Base-by-base conservation (phyloP, 2,329 filamentous ascomycete genomes). In the Capronia americana region DNA sequence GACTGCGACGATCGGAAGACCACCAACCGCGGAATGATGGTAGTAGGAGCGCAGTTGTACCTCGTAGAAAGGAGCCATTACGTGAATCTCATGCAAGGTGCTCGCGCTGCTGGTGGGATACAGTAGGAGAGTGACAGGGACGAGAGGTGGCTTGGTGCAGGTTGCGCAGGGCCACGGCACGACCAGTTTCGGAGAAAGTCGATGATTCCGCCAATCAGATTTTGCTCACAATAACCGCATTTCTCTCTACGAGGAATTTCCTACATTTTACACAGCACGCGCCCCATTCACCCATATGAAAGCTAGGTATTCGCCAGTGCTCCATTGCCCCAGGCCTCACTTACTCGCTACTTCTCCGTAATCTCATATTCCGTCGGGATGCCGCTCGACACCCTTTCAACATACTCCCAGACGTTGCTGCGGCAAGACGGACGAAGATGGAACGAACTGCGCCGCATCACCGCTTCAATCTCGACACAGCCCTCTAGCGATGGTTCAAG, bases 351-450 rank as follows among this genome's bases (percentile, higher is more conserved):
- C 17, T 11, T 55, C 53, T 55, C 53, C 4, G 2, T 24, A 6
- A 11, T 20, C 53, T 5, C 79, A 63, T 84, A 81, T 69, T 84
- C 84, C 68, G 86, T 83, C 70, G 80, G 78, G 72, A 97, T 97
- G 94, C 93, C 94, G 65, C 92, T 98, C 78, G 94, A 97, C 80
- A 97, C 93, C 7, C 94, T 92, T 12, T 93, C 92, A 59, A 93
- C 92, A 68, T 98, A 97, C 84, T 88, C 88, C 57, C 87, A 97
- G 69, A 93, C 92, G 69, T 90, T 95, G 61, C 85, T 93, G 69
- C 90, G 91, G 75, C 88, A 92, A 71, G 94, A 91, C 76, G 91
- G 91, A 68, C 89, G 95, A 68, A 89, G 95, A 73, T 99, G 95
- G 95, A 98, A 99, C 82, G 95, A 99, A 79, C 87, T 99, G 46